A percentile compares a stretch with the other conserved stretches of the same genome.
Conservation (phyloP, 192 early-diverging fungal genomes). For the Backusella mclennaniae region DNA sequence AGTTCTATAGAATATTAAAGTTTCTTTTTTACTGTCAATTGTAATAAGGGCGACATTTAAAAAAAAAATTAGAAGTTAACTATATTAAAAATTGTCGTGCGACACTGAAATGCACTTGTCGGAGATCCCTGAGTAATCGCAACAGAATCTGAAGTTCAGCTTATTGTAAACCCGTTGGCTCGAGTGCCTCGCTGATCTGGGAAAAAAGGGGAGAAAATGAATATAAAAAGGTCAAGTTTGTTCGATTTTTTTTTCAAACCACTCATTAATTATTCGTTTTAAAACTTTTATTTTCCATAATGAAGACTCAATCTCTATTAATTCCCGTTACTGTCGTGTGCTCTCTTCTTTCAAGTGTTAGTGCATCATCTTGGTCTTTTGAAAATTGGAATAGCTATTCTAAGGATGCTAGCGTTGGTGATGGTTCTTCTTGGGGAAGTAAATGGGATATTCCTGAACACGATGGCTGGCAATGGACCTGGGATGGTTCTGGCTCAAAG, state of each 20-base stretch:
- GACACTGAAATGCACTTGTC: not conserved
- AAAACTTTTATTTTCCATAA: not conserved
- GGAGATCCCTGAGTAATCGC: not conserved
- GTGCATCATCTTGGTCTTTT: slow-evolving; percentile 6
- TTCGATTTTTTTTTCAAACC: not conserved
- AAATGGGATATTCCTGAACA: slow-evolving; percentile 9
- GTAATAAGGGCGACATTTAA: not conserved
- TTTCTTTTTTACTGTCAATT: not conserved
- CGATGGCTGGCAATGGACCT: slow-evolving; percentile 12
- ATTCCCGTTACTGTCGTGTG: not conserved
- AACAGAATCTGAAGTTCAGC: not conserved
- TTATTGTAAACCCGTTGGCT: not conserved
- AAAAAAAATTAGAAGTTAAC: not conserved
- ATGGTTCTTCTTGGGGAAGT: not conserved
- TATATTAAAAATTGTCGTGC: not conserved
- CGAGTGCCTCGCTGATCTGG: not conserved
- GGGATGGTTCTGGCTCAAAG: not conserved
- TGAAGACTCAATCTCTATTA: not conserved
- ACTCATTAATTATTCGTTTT: not conserved
- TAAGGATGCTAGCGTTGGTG: not conserved
- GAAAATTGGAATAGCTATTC: slow-evolving; percentile 13
- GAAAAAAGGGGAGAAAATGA: not conserved
- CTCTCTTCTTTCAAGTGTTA: not conserved
- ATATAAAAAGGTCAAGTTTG: not conserved
- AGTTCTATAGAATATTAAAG: not conserved